Base-by-base conservation (phyloP, 306 rosid species). In the Prinsepia uniflora region DNA sequence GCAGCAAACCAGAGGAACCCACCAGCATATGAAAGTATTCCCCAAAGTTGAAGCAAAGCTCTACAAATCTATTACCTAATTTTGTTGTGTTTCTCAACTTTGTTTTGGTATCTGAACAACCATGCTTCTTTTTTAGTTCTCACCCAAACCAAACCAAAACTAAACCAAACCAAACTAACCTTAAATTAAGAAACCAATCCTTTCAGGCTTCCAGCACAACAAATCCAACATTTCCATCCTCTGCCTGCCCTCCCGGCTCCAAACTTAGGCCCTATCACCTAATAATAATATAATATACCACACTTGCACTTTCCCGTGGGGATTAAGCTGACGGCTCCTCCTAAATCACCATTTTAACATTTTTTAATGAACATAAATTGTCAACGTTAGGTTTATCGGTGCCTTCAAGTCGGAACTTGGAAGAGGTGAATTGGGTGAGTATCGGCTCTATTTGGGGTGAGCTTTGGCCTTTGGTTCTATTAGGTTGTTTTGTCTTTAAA, bases 21-120 rank as follows among this genome's bases (percentile, higher is more conserved):
- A 30, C 45, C 64, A 47, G 63, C 79, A 75, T 59, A 68, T 75
- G 79, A 54, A 58, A 40, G 58, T 67, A 67, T 75, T 75, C 73
- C 67, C n/a, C 0, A 0, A 67, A 14, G 68, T 67, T 13, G 7
- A 17, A 44, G 68, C 73, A 48, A 13, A 34, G 36, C 22, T 8
- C 68, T 4, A 36, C 7, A 61, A 9, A 34, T 49, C 6, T 6
- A 6, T 19, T 19, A 45, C 76, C 61, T 18, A 60, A 60, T 62
- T 39, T 34, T 45, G 19, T 20, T 22, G 22, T 67, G 18, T 48
- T 19, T 59, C 22, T 6, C 45, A 42, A 20, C 52, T 17, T 36
- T 39, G 0, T 41, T 6, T 9, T 9, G 5, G 69, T 18, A 68
- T 63, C 53, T 19, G 65, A 17, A 20, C 6, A 6, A 53, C 5